Evolutionary conservation across 495 filamentous ascomycete genomes (phyloP).

Genomic region (Parathielavia appendiculata): DNA sequence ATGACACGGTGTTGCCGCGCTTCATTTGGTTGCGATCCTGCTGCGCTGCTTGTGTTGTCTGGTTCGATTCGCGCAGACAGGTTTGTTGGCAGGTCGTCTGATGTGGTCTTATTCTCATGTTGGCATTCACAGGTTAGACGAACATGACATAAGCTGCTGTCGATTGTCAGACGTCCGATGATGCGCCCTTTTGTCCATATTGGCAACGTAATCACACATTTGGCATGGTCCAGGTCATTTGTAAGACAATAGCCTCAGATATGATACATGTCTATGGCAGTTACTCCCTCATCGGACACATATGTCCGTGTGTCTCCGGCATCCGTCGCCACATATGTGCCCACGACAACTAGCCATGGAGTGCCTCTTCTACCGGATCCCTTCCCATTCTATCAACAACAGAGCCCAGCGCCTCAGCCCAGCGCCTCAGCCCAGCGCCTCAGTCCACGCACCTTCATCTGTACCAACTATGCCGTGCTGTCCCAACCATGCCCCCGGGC

Average conservation of each 20-base stretch:
- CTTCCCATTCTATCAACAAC: not conserved
- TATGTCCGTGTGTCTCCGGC: not conserved
- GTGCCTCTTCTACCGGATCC: not conserved
- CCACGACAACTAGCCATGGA: not conserved
- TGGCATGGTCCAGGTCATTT: not conserved
- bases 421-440: no score
- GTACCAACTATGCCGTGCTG: no score
- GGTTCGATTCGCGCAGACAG: no score
- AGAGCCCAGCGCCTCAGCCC: no score
- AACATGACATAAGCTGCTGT: not conserved
- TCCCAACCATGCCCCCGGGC: not conserved
- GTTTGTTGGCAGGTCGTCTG: no score
- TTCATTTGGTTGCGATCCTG: not conserved
- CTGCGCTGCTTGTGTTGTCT: no score
- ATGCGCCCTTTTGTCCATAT: not conserved
- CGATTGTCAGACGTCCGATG: not conserved
- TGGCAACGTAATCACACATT: not conserved
- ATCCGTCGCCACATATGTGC: not conserved
- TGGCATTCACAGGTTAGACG: not conserved
- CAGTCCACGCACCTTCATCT: not conserved
- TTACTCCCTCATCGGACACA: constrained; percentile 6
- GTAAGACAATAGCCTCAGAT: constrained; percentile 1
- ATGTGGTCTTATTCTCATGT: no score
- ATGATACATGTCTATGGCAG: constrained; percentile 13
- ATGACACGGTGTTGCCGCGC: no score